Percentiles rank a stretch among this genome's conserved stretches.
Conservation (phyloP, 2,329 filamentous ascomycete species). For the Nothopassalora personata region DNA sequence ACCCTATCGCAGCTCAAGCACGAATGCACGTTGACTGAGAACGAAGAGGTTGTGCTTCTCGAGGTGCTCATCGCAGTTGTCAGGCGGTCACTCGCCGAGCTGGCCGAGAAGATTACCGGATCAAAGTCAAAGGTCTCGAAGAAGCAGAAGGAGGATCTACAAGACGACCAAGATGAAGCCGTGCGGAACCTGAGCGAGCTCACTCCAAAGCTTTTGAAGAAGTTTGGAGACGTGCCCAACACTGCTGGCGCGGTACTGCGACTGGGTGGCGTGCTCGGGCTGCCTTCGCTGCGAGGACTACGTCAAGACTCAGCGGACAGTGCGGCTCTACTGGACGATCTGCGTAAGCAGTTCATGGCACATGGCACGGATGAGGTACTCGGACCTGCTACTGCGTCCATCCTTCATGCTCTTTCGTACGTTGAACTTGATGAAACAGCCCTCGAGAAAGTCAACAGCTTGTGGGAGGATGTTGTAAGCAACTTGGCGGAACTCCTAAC, state of each 20-base stretch:
- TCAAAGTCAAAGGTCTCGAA: constrained; percentile 54
- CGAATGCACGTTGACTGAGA: constrained; percentile 65
- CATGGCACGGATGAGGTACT: constrained; percentile 84
- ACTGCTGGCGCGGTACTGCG: constrained; percentile 81
- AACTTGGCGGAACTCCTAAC: constrained; percentile 63
- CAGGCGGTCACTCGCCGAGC: constrained; percentile 63
- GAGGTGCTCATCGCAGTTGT: constrained; percentile 82
- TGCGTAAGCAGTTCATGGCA: constrained; percentile 89
- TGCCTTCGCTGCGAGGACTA: constrained; percentile 82
- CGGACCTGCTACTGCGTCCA: constrained; percentile 72
- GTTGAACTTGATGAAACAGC: constrained; percentile 85
- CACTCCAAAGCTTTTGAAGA: constrained; percentile 82
- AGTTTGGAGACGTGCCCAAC: constrained; percentile 83
- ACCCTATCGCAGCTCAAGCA: constrained; percentile 61
- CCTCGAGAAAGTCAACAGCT: constrained; percentile 68
- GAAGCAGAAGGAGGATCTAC: constrained; percentile 55
- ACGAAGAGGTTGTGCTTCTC: constrained; percentile 78
- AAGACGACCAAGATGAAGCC: constrained; percentile 70
- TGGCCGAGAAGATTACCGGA: constrained; percentile 56
- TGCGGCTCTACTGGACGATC: constrained; percentile 76
- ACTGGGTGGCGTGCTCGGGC: constrained; percentile 77
- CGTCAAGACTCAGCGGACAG: constrained; percentile 81
- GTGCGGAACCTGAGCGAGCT: constrained; percentile 70
- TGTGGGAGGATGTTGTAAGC: constrained; percentile 82
- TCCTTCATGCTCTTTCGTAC: constrained; percentile 78